phyloP scores from a whole-genome alignment of 2,329 filamentous ascomycete genomes.

The Dactylonectria estremocensis region DNA sequence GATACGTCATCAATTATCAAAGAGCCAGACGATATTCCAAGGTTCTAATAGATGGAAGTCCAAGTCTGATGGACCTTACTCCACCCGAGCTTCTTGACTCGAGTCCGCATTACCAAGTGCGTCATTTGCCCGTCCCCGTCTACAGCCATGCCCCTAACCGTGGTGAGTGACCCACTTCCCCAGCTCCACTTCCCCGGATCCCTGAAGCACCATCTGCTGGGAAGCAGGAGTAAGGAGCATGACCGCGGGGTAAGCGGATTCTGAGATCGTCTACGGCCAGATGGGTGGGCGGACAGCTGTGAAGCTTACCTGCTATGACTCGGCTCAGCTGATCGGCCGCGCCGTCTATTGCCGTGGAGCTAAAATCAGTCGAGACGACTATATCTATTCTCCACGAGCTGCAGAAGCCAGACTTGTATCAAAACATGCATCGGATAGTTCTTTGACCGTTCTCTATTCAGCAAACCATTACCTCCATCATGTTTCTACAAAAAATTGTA shows the following conservation, averaged over 20 bases:
- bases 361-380: slow-evolving; percentile 9
- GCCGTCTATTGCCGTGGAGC: slow-evolving; percentile 25
- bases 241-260: slow-evolving; percentile 13
- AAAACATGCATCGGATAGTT: slow-evolving; percentile 4
- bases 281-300: background rate
- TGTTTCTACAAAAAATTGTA: slow-evolving; percentile 32
- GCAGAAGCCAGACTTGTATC: background rate
- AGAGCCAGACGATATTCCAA: background rate
- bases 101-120: background rate
- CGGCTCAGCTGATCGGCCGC: slow-evolving; percentile 1
- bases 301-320: slow-evolving; percentile 12
- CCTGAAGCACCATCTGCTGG: slow-evolving; percentile 4
- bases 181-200: slow-evolving; percentile 20
- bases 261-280: background rate
- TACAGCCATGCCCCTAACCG: slow-evolving; percentile 9
- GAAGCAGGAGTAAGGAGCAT: background rate
- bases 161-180: slow-evolving; percentile 11
- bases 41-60: slow-evolving; percentile 9
- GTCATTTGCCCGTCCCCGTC: slow-evolving; percentile 21
- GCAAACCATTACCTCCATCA: background rate
- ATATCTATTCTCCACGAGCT: slow-evolving; percentile 5
- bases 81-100: background rate
- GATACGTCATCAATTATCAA: background rate
- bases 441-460: background rate
- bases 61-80: background rate